Evolutionary conservation across 2,329 filamentous ascomycete species (phyloP), one percentile per base, ranked within the genome.

Genomic region (Magnaporthiopsis poae): DNA sequence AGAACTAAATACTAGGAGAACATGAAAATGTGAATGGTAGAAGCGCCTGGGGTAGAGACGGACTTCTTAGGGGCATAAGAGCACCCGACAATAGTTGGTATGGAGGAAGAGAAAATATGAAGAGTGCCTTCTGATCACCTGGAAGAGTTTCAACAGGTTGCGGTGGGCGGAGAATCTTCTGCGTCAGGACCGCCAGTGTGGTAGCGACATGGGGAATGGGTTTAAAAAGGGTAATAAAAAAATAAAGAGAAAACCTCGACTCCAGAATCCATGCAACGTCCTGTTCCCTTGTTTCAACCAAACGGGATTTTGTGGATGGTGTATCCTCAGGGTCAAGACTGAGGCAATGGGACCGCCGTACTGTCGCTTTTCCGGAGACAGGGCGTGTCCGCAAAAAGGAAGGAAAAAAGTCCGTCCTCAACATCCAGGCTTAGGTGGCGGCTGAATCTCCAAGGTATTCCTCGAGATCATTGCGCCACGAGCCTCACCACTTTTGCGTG

Each of bases 211-310:
- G 46, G 31, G 46, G 46, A 21, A 56, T 56, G 21, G 46, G 46
- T 56, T 56, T 18, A 56, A 64, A 64, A 35, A 63, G 46, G 46
- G 35, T 27, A 63, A 35, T 39, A 63, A 36, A 36, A 36, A 36
- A 52, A 13, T 60, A 59, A 56, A 39, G 33, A 35, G 35, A 36
- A n/a, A 64, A 35, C 25, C 60, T 33, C 27, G 63, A 59, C 63
- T 64, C 63, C 63, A 59, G 63, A 39, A 64, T 64, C 63, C 63
- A 64, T 64, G 63, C 63, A 64, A 64, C 39, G 25, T 64, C 63
- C 63, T 64, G 63, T 35, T 46, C 39, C 63, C 39, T 64, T 56
- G 46, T 56, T 56, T 56, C 21, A 56, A 56, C 46, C 46, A 56
- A 56, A 56, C 46, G 46, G 46, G 46, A 4, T 56, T 56, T n/a